Conservation (phyloP, 108 stramenopile species). For the Asterionellopsis glacialis region DNA sequence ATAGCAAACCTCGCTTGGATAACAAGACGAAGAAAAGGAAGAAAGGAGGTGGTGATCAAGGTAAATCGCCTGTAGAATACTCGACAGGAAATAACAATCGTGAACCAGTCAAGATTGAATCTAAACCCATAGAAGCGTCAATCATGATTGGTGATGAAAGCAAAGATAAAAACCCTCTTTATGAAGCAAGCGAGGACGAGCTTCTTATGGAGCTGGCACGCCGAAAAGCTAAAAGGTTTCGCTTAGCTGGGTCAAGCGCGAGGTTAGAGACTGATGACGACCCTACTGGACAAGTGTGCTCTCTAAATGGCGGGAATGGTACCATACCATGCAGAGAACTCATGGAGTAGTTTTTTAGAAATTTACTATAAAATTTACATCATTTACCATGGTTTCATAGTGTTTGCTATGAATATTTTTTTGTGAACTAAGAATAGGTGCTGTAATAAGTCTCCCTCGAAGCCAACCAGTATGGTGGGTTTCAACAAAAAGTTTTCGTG, state of each 20-base stretch:
- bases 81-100: not conserved
- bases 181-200: constrained; percentile 63
- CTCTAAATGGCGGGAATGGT: constrained; percentile 68
- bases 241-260: constrained; percentile 66
- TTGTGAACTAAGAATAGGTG: too few species aligned
- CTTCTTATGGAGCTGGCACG: constrained; percentile 71
- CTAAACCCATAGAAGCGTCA: not conserved
- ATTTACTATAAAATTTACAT: too few species aligned
- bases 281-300: constrained; percentile 74
- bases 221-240: constrained; percentile 54
- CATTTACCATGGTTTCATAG: too few species aligned
- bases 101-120: constrained; percentile 2
- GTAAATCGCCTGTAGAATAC: not conserved
- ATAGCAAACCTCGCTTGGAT: constrained; percentile 6
- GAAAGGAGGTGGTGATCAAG: not conserved
- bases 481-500: too few species aligned
- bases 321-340: constrained; percentile 72
- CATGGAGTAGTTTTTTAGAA: constrained; percentile 42
- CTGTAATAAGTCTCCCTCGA: too few species aligned
- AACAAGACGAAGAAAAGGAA: constrained; percentile 11
- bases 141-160: constrained; percentile 1
- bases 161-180: constrained; percentile 9
- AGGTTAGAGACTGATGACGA: constrained; percentile 24
- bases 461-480: too few species aligned
- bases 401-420: too few species aligned